Evolutionary conservation across 163 green algal genomes (phyloP), one percentile per base, ranked within the genome.

Genomic region (Chlorella variabilis): DNA sequence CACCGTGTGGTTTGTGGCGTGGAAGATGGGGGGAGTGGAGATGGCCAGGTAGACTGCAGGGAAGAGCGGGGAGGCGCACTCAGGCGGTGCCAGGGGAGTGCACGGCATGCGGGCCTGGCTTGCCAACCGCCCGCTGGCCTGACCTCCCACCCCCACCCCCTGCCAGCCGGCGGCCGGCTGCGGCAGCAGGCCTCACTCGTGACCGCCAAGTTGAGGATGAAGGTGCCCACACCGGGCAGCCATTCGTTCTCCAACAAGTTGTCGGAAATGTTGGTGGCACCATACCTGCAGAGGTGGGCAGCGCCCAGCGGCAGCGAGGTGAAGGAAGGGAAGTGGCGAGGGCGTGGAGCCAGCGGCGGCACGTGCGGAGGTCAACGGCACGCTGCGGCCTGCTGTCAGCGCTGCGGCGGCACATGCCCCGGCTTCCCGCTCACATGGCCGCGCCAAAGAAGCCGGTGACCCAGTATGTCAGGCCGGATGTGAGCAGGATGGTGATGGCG

Each of bases 141-240:
- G n/a, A n/a, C n/a, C n/a, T n/a, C n/a, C n/a, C n/a, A n/a, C n/a
- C n/a, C n/a, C n/a, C n/a, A n/a, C n/a, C n/a, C n/a, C n/a, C n/a
- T n/a, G n/a, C n/a, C n/a, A n/a, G n/a, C n/a, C n/a, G n/a, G n/a
- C n/a, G n/a, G n/a, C n/a, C n/a, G n/a, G n/a, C n/a, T n/a, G n/a
- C n/a, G n/a, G n/a, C n/a, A n/a, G n/a, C n/a, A n/a, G n/a, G n/a
- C 17, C 71, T 68, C 38, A 80, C 74, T 70, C 2, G 74, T 80
- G n/a, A 80, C 39, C 8, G 34, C 1, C 38, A 80, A 20, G 58
- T 80, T 80, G 9, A 80, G 15, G 38, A 80, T 20, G 29, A 80
- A 80, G 15, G 74, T 80, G 38, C 74, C 74, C 27, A 49, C 58
- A 0, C 74, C 71, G 0, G 74, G 74, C 27, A 80, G 56, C 74